Conservation (phyloP, 306 rosid genomes). For the Acacia melanoxylon region DNA sequence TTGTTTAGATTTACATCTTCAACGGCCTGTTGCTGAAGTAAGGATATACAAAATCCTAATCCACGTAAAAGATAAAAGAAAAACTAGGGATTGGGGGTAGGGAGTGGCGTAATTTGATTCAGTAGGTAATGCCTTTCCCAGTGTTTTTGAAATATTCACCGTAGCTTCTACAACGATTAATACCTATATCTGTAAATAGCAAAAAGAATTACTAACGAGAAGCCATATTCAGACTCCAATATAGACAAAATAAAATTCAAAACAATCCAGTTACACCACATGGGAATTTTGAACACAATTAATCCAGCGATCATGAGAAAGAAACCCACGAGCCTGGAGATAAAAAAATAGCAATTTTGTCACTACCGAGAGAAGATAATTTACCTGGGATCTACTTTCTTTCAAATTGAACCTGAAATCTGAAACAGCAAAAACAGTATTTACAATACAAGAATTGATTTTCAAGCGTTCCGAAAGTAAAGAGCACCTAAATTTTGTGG, state of each 20-base stretch:
- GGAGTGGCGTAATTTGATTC: neutral
- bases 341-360: neutral
- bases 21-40: slow-evolving; percentile 17
- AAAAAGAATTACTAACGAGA: slow-evolving; percentile 19
- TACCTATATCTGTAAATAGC: neutral
- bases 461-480: neutral
- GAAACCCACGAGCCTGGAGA: neutral
- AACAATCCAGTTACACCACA: neutral
- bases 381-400: neutral
- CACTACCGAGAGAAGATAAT: neutral
- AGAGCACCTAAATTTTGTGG: neutral
- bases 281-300: neutral
- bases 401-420: neutral
- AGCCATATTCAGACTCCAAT: slow-evolving; percentile 5
- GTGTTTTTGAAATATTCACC: neutral
- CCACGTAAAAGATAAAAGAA: slow-evolving; percentile 1
- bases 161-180: neutral
- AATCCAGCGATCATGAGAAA: slow-evolving; percentile 4
- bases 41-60: slow-evolving; percentile 31
- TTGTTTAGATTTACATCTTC: neutral
- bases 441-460: neutral
- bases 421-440: neutral
- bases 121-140: slow-evolving; percentile 10
- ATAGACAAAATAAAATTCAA: neutral
- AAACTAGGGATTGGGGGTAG: neutral